Evolutionary conservation across 495 filamentous ascomycete genomes (phyloP).

Genomic region (Antarctomyces pellizariae): DNA sequence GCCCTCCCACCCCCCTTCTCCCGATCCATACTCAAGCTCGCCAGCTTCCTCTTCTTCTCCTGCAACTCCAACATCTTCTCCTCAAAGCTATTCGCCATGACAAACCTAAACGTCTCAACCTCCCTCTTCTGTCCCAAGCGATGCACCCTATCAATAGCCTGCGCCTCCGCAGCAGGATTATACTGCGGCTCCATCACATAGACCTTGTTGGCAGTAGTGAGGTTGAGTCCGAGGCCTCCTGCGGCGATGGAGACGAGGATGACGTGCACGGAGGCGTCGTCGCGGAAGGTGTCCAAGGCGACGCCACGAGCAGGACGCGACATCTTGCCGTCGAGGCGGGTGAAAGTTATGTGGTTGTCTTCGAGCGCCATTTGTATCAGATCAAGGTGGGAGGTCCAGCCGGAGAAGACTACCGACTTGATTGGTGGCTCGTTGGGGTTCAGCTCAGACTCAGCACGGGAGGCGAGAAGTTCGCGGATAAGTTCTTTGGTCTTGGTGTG

Average conservation of each 20-base stretch:
- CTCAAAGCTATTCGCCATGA: constrained; percentile 81
- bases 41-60: constrained; percentile 72
- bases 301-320: constrained; percentile 38
- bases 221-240: constrained; percentile 77
- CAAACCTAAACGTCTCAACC: constrained; percentile 59
- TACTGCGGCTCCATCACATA: constrained; percentile 98
- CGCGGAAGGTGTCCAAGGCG: constrained; percentile 52
- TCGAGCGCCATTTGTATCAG: constrained; percentile 72
- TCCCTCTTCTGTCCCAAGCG: constrained; percentile 72
- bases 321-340: constrained; percentile 83
- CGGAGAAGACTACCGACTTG: constrained; percentile 82
- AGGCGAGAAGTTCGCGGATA: constrained; percentile 35
- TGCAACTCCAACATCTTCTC: constrained; percentile 81
- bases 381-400: constrained; percentile 85
- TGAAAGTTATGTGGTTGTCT: constrained; percentile 37
- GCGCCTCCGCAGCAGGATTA: constrained; percentile 84
- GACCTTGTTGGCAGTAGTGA: constrained; percentile 63
- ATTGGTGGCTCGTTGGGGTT: constrained; percentile 38
- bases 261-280: constrained; percentile 45
- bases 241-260: constrained; percentile 84
- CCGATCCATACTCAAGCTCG: constrained; percentile 56
- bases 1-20: constrained; percentile 19
- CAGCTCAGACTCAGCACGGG: constrained; percentile 31
- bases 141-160: constrained; percentile 86
- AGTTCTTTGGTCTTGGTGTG: constrained; percentile 79